Percentiles rank a stretch among this genome's conserved stretches.
phyloP scores from a whole-genome alignment of 495 filamentous ascomycete genomes.

The Neurospora sp. region DNA sequence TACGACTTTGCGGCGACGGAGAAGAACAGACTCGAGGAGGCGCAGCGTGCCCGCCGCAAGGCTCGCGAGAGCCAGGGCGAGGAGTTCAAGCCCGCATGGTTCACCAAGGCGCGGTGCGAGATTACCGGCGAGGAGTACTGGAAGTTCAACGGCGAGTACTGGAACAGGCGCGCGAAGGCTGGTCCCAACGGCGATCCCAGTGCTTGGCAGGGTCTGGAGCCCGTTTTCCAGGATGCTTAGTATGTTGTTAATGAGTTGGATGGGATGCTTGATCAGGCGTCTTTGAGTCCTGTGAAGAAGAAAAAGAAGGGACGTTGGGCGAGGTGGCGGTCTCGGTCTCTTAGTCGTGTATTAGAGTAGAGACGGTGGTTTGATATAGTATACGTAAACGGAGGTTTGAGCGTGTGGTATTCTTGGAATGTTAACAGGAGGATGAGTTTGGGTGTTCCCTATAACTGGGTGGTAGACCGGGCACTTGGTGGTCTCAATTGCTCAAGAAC shows the following conservation, averaged over 20 bases:
- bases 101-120: conserved; percentile 57
- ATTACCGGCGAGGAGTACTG: conserved; percentile 86
- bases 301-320: not conserved
- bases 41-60: conserved; percentile 68
- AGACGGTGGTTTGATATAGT: not conserved
- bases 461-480: not conserved
- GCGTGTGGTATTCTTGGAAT: not conserved
- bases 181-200: conserved; percentile 31
- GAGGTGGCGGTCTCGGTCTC: not conserved
- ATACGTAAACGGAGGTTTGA: not conserved
- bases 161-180: conserved; percentile 55
- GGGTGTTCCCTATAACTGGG: not conserved
- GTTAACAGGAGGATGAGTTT: not conserved
- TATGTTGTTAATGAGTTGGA: not conserved
- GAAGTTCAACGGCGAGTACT: conserved; percentile 82
- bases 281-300: not conserved
- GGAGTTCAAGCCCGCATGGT: conserved; percentile 81
- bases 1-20: conserved; percentile 88
- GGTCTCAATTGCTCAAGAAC: not conserved
- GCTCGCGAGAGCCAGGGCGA: conserved; percentile 66
- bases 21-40: conserved; percentile 94
- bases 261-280: not conserved
- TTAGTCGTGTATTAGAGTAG: not conserved
- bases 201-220: conserved; percentile 42
- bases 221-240: conserved; percentile 24